Percentiles rank a stretch among this genome's conserved stretches.
Conservation (phyloP, 179 eudicot genomes). For the Sideroxylon spinosum region DNA sequence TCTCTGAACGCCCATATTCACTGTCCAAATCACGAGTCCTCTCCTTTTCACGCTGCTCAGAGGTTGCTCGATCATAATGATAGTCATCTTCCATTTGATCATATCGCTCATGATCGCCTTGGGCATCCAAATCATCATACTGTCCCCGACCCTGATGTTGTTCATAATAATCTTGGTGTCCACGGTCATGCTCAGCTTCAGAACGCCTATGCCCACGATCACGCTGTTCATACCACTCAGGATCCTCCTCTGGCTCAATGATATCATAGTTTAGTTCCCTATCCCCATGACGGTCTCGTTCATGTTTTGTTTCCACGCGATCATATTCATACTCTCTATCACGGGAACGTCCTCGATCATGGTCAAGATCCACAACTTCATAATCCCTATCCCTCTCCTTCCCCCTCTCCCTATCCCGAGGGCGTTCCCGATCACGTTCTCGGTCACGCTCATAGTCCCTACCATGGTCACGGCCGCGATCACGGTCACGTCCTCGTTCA, state of each 20-base stretch:
- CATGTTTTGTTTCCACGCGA: slow-evolving; percentile 48
- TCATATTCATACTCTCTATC: slow-evolving; percentile 72
- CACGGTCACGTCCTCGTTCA: slow-evolving; percentile 33
- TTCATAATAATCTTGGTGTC: slow-evolving; percentile 46
- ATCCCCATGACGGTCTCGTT: slow-evolving; percentile 50
- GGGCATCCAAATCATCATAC: slow-evolving; percentile 39
- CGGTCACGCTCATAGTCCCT: slow-evolving; percentile 52
- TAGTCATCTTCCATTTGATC: slow-evolving; percentile 60
- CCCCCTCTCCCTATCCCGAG: slow-evolving; percentile 31
- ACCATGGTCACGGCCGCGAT: slow-evolving; percentile 42
- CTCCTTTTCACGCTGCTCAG: slow-evolving; percentile 30
- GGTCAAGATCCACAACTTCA: slow-evolving; percentile 45
- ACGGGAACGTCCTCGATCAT: slow-evolving; percentile 63
- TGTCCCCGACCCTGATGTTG: slow-evolving; percentile 36
- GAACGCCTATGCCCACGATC: slow-evolving; percentile 46
- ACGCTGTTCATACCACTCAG: slow-evolving; percentile 50
- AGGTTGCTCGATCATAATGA: slow-evolving; percentile 33
- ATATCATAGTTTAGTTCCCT: slow-evolving; percentile 47
- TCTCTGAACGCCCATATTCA: slow-evolving; percentile 32
- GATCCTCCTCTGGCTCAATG: slow-evolving; percentile 45
- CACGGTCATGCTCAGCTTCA: slow-evolving; percentile 34
- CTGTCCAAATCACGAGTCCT: slow-evolving; percentile 20
- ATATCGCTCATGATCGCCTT: slow-evolving; percentile 48
- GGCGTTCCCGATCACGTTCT: slow-evolving; percentile 44
- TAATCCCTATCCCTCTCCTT: slow-evolving; percentile 54